Evolutionary conservation across 345 rosid species (phyloP).

Genomic region (Trapa bicornis): DNA sequence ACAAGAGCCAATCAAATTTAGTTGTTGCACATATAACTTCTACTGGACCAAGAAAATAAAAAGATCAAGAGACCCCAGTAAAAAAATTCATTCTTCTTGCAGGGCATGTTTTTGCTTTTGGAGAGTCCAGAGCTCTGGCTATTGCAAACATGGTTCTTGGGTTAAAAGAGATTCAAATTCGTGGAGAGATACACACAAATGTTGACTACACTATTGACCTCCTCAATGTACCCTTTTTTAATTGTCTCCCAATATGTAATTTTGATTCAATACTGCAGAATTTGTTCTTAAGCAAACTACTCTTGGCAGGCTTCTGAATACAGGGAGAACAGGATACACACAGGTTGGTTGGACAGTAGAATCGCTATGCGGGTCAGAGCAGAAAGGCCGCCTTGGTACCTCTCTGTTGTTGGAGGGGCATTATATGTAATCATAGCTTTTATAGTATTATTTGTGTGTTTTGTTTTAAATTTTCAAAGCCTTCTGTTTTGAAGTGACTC

Average conservation of each 20-base stretch:
- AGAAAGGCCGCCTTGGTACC: constrained; percentile 99
- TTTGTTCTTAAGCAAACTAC: constrained; percentile 5
- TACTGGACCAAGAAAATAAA: no score
- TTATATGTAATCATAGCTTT: constrained; percentile 56
- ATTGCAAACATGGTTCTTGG: constrained; percentile 99
- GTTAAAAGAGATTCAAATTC: constrained; percentile 95
- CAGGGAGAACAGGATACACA: constrained; percentile 91
- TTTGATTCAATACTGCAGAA: neutral
- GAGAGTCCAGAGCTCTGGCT: constrained; percentile 95
- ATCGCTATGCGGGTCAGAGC: constrained; percentile 99
- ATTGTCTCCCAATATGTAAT: constrained; percentile 2
- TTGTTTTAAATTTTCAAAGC: neutral
- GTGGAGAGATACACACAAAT: constrained; percentile 95
- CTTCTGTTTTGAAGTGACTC: neutral
- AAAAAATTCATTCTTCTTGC: constrained; percentile 10
- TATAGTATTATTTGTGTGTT: neutral
- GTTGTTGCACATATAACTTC: neutral
- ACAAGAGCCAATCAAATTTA: neutral
- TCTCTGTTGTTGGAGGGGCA: constrained; percentile 98
- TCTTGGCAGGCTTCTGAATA: constrained; percentile 79
- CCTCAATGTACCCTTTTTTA: constrained; percentile 50
- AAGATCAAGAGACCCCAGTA: neutral
- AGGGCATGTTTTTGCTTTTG: constrained; percentile 98
- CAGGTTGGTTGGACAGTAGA: constrained; percentile 99
- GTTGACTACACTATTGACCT: constrained; percentile 97